Base-by-base conservation (phyloP, 2,329 filamentous ascomycete species). In the Kalaharituber pfeilii region DNA sequence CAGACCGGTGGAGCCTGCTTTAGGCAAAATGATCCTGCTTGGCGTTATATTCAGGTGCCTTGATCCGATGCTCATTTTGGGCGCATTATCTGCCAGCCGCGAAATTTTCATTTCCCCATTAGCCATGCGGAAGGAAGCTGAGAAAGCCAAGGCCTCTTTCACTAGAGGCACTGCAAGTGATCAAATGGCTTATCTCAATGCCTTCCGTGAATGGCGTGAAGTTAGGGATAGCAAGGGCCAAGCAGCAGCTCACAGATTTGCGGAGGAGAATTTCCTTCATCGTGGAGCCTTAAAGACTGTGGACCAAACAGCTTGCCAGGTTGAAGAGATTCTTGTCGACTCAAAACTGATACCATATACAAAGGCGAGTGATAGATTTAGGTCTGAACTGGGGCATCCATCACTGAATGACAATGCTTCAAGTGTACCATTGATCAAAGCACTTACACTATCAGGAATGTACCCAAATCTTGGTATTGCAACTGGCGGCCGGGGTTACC, bases 1-100 rank as follows among this genome's bases (percentile, higher is more conserved):
- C n/a, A n/a, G n/a, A n/a, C 69, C 71, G 2, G 64, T 74, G 3
- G 67, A 71, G 54, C 73, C 73, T 5, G 59, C 65, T 2, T 59
- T 71, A 30, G 73, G 69, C 27, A 75, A 74, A 56, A 70, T 75
- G 69, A 68, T 75, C 51, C 53, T 75, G 20, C 63, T 76, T 8
- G 73, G 73, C 5, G 63, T 73, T 25, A 68, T 76, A 47, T 76
- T 76, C 65, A 67, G 68, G 33, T 76, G 73, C 59, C 65, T 76
- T 3, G 72, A 75, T 57, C 72, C 73, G 0, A 69, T 75, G 59
- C 59, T 76, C 26, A 68, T 74, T 26, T 58, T 73, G 4, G 71
- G 68, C 24, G 66, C 67, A 15, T 63, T 68, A 5, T 63, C 62
- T 3, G 58, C 62, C 4, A 64, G 66, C 33, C 58, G 67, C n/a